Conservation (phyloP, 169 alveolate species). For the Plasmodium malariae region DNA sequence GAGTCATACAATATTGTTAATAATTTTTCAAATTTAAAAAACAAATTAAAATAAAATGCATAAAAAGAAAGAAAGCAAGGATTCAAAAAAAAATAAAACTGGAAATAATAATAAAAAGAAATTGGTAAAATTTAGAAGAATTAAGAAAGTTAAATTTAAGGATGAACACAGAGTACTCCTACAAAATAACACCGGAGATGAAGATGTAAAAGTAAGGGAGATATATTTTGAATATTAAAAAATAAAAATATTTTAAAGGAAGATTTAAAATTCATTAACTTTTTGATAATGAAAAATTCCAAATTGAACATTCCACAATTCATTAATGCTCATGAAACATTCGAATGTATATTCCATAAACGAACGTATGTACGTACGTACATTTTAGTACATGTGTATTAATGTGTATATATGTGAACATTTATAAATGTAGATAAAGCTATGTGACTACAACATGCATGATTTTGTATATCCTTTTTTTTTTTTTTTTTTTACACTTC, state of each 20-base stretch:
- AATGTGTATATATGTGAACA: too few species aligned
- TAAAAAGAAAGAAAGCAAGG: neutral
- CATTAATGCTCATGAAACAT: too few species aligned
- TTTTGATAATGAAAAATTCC: too few species aligned
- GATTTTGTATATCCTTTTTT: too few species aligned
- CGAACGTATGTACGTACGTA: too few species aligned
- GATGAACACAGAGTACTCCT: conserved; percentile 24
- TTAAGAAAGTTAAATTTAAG: conserved; percentile 48
- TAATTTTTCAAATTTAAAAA: neutral
- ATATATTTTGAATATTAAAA: neutral
- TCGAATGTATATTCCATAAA: too few species aligned
- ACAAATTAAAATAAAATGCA: conserved; percentile 4
- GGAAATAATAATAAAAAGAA: conserved; percentile 11
- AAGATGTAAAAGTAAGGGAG: conserved; percentile 26
- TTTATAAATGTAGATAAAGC: too few species aligned
- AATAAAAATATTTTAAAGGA: too few species aligned
- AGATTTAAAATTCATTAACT: too few species aligned
- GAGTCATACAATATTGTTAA: neutral
- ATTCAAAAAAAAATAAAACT: conserved; percentile 13
- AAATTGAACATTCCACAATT: too few species aligned
- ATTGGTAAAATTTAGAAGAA: conserved; percentile 59
- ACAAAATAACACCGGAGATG: neutral
- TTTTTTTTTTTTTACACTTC: neutral
- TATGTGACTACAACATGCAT: too few species aligned
- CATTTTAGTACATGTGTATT: too few species aligned